These are phyloP conservation scores for Psilocybe mexicana DNA, from an alignment of 1,284 basidiomycete genomes.

Conservation along the genomic window DNA sequence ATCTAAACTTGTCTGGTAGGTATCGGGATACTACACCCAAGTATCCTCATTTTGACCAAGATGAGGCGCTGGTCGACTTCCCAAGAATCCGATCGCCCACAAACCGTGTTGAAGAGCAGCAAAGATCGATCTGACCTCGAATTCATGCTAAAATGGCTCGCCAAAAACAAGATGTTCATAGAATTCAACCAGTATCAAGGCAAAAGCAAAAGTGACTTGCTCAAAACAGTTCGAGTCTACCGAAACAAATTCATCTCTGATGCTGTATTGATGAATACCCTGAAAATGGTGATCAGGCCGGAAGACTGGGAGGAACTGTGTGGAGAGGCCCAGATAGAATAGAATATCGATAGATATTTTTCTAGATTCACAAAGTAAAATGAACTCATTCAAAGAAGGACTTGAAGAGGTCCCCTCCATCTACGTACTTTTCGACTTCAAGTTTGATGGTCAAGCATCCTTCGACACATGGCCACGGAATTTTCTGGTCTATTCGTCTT, in stretches of 20 bases:
- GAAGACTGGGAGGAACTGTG: slow-evolving; percentile 16
- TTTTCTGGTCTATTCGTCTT: too few species aligned
- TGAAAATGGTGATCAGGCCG: slow-evolving; percentile 18
- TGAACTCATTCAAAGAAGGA: too few species aligned
- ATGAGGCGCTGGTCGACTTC: slow-evolving; percentile 33
- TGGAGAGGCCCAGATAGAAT: background rate
- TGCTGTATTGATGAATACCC: slow-evolving; percentile 16
- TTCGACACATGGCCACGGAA: too few species aligned
- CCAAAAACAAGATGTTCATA: slow-evolving; percentile 23
- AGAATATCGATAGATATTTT: too few species aligned
- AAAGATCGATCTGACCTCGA: slow-evolving; percentile 27
- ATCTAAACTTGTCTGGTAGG: slow-evolving; percentile 13
- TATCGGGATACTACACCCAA: slow-evolving; percentile 32
- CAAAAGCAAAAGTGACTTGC: slow-evolving; percentile 28
- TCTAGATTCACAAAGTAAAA: too few species aligned
- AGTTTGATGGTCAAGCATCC: too few species aligned
- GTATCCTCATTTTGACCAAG: slow-evolving; percentile 35
- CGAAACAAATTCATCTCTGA: slow-evolving; percentile 20
- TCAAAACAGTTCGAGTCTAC: slow-evolving; percentile 26
- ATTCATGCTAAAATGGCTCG: slow-evolving; percentile 32
- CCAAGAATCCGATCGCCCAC: slow-evolving; percentile 25
- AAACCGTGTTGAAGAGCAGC: slow-evolving; percentile 27
- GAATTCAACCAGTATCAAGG: slow-evolving; percentile 32
- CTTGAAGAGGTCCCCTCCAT: too few species aligned
- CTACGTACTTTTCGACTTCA: too few species aligned